Conservation (phyloP, 805 yeast genomes). For the Metschnikowia drakensbergensis region DNA sequence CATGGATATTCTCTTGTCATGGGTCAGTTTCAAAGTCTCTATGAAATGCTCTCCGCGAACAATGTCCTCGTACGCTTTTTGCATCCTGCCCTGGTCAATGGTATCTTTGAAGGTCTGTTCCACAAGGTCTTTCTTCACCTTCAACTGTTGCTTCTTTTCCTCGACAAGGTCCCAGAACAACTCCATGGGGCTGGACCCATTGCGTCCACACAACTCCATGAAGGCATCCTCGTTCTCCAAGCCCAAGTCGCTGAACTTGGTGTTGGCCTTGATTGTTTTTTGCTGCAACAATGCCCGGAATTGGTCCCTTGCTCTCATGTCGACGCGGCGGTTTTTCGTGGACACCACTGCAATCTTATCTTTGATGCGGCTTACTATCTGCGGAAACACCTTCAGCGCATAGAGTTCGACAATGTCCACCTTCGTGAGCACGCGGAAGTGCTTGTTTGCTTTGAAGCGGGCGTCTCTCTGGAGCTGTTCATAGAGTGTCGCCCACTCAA, state of each 20-base stretch:
- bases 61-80: constrained; percentile 18
- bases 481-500: constrained; percentile 39
- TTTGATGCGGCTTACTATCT: constrained; percentile 19
- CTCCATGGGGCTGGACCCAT: constrained; percentile 76
- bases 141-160: constrained; percentile 51
- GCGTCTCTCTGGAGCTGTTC: constrained; percentile 39
- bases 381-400: constrained; percentile 35
- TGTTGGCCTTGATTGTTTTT: constrained; percentile 42
- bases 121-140: constrained; percentile 57
- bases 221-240: constrained; percentile 57
- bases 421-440: constrained; percentile 48
- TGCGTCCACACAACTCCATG: constrained; percentile 60
- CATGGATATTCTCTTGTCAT: constrained; percentile 29
- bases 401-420: constrained; percentile 59
- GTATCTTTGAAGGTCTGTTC: constrained; percentile 45
- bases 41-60: constrained; percentile 20
- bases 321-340: constrained; percentile 47
- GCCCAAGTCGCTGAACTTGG: constrained; percentile 55
- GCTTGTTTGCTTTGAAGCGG: constrained; percentile 57
- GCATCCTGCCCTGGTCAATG: constrained; percentile 5
- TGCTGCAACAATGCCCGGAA: constrained; percentile 48
- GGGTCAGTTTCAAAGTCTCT: constrained; percentile 14
- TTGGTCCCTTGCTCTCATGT: constrained; percentile 61
- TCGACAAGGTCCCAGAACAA: constrained; percentile 72
- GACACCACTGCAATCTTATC: constrained; percentile 23